Percentiles rank a stretch among this genome's conserved stretches.
Conservation (phyloP, 495 filamentous ascomycete genomes). For the Geoglossum glabrum region DNA sequence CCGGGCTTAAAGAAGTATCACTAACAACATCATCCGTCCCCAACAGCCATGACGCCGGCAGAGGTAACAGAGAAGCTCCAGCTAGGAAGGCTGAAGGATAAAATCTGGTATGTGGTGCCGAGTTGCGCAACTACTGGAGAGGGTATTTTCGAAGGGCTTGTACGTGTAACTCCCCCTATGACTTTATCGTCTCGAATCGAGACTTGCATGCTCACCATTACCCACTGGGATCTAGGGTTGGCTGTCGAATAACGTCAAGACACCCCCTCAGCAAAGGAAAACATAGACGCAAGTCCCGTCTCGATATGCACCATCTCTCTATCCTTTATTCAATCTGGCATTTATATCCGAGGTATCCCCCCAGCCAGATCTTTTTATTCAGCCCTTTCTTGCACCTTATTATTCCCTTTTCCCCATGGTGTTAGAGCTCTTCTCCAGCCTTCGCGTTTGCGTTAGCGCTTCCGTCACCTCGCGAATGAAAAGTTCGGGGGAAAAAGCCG, state of each 20-base stretch:
- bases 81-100: conserved; percentile 69
- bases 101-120: conserved; percentile 90
- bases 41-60: conserved; percentile 59
- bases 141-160: conserved; percentile 82
- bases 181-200: not conserved
- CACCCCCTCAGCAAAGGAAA: conserved; percentile 1
- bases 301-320: not conserved
- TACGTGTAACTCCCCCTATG: conserved; percentile 21
- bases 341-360: not conserved
- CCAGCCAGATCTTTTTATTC: not conserved
- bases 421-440: not conserved
- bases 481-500: not conserved
- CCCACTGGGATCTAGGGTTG: conserved; percentile 34
- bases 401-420: not conserved
- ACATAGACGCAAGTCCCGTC: not conserved
- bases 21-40: not conserved
- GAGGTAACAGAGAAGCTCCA: conserved; percentile 75
- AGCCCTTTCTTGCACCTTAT: not conserved
- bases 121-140: conserved; percentile 88
- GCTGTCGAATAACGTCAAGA: conserved; percentile 86
- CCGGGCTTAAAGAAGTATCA: not conserved
- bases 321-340: not conserved
- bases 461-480: not conserved
- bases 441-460: not conserved
- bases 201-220: not conserved